Percentiles rank a stretch among this genome's conserved stretches.
Evolutionary conservation across 2,329 filamentous ascomycete species (phyloP).

Genomic region (Microsporum ferrugineum): DNA sequence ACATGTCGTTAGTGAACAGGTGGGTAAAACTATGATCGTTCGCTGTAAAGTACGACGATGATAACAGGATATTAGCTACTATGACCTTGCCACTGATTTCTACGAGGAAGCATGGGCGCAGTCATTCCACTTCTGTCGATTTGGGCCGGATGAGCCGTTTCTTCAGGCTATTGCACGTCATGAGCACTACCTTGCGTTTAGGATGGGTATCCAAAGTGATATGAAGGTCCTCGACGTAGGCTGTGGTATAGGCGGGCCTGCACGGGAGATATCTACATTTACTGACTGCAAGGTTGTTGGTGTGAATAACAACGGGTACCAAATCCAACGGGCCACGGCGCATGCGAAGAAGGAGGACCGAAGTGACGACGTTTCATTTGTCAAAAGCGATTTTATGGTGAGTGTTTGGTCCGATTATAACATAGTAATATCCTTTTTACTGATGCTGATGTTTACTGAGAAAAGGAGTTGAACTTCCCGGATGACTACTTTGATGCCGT

Average conservation of each 20-base stretch:
- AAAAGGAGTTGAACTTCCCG: slow-evolving; percentile 79
- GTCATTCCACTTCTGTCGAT: slow-evolving; percentile 96
- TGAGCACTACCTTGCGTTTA: slow-evolving; percentile 91
- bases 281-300: slow-evolving; percentile 78
- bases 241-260: slow-evolving; percentile 89
- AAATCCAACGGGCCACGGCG: slow-evolving; percentile 77
- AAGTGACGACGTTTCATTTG: slow-evolving; percentile 65
- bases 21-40: slow-evolving; percentile 38
- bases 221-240: slow-evolving; percentile 92
- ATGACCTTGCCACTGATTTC: slow-evolving; percentile 89
- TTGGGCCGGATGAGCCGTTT: slow-evolving; percentile 75
- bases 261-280: slow-evolving; percentile 93
- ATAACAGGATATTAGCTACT: slow-evolving; percentile 53
- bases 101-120: slow-evolving; percentile 97
- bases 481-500: slow-evolving; percentile 88
- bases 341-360: slow-evolving; percentile 77
- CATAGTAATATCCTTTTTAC: not conserved
- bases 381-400: slow-evolving; percentile 86
- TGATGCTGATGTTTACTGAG: not conserved
- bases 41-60: not conserved
- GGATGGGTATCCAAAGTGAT: slow-evolving; percentile 70
- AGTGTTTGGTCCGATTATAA: not conserved
- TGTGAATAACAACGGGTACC: slow-evolving; percentile 98
- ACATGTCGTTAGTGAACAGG: slow-evolving; percentile 87
- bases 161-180: slow-evolving; percentile 86